phyloP scores from a whole-genome alignment of 2,329 filamentous ascomycete genomes.

The Harringtonia aguacate region DNA sequence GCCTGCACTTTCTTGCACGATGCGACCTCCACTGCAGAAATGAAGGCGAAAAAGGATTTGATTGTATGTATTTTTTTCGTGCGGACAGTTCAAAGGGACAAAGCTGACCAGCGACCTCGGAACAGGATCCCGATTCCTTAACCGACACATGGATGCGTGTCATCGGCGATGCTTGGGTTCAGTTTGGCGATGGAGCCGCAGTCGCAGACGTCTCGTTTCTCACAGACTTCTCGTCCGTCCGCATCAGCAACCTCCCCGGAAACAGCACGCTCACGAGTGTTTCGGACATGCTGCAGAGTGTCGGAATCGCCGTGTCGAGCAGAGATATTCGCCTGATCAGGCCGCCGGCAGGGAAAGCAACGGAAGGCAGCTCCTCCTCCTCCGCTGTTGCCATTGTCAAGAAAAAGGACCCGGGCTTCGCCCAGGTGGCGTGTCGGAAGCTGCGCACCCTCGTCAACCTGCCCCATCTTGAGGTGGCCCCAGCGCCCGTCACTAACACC shows the following conservation, averaged over 20 bases:
- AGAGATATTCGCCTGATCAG: not conserved
- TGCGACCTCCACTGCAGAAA: not conserved
- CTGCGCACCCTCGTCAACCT: not conserved
- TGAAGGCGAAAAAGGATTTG: not conserved
- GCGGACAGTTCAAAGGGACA: too few relatives aligned
- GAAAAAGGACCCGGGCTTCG: slow-evolving; percentile 17
- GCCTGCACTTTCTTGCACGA: slow-evolving; percentile 3
- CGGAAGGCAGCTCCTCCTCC: too few relatives aligned
- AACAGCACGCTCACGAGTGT: slow-evolving; percentile 13
- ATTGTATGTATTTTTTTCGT: too few relatives aligned
- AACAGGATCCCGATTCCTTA: not conserved
- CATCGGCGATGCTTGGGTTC: slow-evolving; percentile 17
- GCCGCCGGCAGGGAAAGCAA: too few relatives aligned
- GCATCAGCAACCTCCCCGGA: slow-evolving; percentile 18
- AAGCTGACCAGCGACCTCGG: too few relatives aligned
- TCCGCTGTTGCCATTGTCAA: slow-evolving; percentile 14
- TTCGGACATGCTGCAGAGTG: slow-evolving; percentile 9
- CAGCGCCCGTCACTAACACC: not conserved
- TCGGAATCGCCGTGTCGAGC: not conserved
- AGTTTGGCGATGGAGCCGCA: slow-evolving; percentile 21
- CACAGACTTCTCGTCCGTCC: slow-evolving; percentile 25
- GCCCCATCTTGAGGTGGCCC: not conserved
- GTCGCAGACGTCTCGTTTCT: slow-evolving; percentile 18
- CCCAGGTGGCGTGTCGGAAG: slow-evolving; percentile 10
- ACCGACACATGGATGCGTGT: slow-evolving; percentile 9